Evolutionary conservation across 1,139 yeast genomes (phyloP).

Genomic region (Debaryomyces nepalensis): DNA sequence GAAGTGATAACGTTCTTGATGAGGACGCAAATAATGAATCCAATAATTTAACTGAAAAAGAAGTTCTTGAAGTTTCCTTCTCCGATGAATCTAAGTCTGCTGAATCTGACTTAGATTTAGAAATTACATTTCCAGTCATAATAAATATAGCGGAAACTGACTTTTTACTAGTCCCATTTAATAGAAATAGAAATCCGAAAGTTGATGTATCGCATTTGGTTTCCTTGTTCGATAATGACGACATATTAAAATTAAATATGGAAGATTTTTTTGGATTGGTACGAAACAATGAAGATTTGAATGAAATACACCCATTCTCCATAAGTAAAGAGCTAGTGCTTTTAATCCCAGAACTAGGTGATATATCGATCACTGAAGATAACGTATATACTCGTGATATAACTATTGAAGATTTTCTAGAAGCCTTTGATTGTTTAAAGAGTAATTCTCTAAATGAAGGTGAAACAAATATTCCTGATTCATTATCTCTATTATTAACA

Average conservation of each 20-base stretch:
- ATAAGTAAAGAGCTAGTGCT: conserved; percentile 38
- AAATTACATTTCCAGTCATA: conserved; percentile 23
- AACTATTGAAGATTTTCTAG: conserved; percentile 37
- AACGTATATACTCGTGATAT: conserved; percentile 38
- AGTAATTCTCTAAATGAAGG: conserved; percentile 23
- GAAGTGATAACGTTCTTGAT: no score
- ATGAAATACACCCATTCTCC: conserved; percentile 30
- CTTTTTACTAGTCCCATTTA: conserved; percentile 31
- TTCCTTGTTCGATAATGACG: conserved; percentile 29
- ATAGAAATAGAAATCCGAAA: conserved; percentile 14
- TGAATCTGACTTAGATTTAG: background rate
- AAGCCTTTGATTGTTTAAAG: conserved; percentile 32
- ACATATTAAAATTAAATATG: conserved; percentile 24
- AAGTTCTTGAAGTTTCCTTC: no score
- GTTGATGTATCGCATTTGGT: conserved; percentile 24
- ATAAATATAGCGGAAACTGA: conserved; percentile 27
- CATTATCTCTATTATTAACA: conserved; percentile 31
- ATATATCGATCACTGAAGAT: conserved; percentile 44
- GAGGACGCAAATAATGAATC: no score
- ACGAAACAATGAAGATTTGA: conserved; percentile 33
- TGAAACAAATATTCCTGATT: conserved; percentile 22
- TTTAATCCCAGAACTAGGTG: conserved; percentile 36
- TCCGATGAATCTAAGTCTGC: no score
- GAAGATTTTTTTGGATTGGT: conserved; percentile 33
- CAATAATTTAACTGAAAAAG: background rate